Evolutionary conservation across 2,329 filamentous ascomycete genomes (phyloP).

Genomic region (Xylaria polymorpha): DNA sequence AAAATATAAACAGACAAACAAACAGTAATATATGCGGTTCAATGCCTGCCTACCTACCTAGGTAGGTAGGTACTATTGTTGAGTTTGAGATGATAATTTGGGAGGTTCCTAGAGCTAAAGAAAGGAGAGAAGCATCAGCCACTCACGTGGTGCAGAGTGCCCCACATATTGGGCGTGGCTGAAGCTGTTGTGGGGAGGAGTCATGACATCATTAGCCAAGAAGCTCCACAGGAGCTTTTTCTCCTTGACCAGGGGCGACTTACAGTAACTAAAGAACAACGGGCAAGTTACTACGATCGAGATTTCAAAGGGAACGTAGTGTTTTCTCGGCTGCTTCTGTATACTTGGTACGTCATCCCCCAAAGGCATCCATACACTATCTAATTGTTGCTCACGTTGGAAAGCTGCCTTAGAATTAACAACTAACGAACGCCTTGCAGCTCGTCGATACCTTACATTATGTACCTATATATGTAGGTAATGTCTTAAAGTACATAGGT

Average conservation of each 20-base stretch:
- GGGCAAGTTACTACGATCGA: constrained; percentile 23
- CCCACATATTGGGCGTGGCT: constrained; percentile 21
- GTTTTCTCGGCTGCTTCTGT: constrained; percentile 7
- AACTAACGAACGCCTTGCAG: too few relatives aligned
- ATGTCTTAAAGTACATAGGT: neutral
- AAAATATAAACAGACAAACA: too few relatives aligned
- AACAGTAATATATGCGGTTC: too few relatives aligned
- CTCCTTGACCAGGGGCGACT: constrained; percentile 41
- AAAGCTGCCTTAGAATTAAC: neutral
- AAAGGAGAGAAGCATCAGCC: neutral
- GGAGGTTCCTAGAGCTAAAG: too few relatives aligned
- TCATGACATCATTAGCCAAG: constrained; percentile 47
- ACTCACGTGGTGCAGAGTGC: neutral
- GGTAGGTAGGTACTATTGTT: too few relatives aligned
- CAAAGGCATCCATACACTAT: neutral
- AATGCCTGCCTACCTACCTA: too few relatives aligned
- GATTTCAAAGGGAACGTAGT: constrained; percentile 18
- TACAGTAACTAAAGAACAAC: neutral
- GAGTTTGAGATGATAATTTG: too few relatives aligned
- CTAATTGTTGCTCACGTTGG: neutral
- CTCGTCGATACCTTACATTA: neutral
- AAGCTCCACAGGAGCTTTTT: constrained; percentile 41
- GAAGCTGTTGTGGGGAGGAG: constrained; percentile 27
- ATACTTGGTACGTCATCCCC: constrained; percentile 28
- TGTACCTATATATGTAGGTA: neutral